Conservation (phyloP, 2,329 filamentous ascomycete genomes). For the Tricladium varicosporioides region DNA sequence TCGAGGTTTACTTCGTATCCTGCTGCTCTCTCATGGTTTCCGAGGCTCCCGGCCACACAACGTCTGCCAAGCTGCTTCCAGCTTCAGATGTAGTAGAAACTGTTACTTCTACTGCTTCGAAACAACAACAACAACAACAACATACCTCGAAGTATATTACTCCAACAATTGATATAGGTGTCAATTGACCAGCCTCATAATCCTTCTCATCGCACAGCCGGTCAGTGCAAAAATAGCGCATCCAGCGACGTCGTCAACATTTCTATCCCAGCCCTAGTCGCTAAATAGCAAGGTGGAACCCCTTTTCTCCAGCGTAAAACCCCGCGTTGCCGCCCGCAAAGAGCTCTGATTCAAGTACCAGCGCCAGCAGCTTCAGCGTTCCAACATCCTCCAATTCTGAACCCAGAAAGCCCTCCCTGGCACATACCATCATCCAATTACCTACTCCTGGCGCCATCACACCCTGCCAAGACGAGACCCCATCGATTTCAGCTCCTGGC, state of each 20-base stretch:
- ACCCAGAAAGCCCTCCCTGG: too few species aligned
- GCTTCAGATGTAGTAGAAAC: too few species aligned
- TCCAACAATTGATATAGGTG: neutral
- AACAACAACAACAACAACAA: neutral
- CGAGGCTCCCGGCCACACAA: neutral
- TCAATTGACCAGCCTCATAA: neutral
- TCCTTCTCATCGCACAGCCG: neutral
- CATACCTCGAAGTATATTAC: too few species aligned
- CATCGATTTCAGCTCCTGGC: neutral
- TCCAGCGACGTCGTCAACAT: too few species aligned
- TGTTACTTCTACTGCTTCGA: neutral
- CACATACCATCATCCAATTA: too few species aligned
- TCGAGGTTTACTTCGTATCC: neutral
- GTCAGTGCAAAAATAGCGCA: too few species aligned
- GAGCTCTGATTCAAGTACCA: neutral
- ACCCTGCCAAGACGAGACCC: neutral
- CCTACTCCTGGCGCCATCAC: too few species aligned
- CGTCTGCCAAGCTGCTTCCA: neutral
- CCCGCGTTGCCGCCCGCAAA: neutral
- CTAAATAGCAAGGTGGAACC: neutral
- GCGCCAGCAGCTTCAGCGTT: too few species aligned
- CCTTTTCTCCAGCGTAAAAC: neutral
- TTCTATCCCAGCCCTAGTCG: too few species aligned
- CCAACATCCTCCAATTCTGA: too few species aligned
- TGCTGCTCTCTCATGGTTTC: neutral